A percentile compares a stretch with the other conserved stretches of the same genome.
Conservation (phyloP, 164 flowering plant genomes). For the Stephania yunnanensis region DNA sequence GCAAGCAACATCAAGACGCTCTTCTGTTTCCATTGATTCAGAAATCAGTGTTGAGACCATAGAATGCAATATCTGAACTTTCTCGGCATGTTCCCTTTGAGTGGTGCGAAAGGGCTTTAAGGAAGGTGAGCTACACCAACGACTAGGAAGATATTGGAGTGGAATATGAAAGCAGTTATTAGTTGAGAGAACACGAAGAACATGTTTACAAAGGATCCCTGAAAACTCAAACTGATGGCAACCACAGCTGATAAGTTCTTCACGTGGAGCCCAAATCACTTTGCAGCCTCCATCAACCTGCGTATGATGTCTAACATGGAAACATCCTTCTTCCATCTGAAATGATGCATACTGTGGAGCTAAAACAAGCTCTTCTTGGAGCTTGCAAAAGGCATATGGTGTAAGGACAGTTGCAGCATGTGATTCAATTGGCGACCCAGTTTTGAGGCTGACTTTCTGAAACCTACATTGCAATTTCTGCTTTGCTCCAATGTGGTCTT, state of each 20-base stretch:
- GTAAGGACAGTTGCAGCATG: slow-evolving; percentile 75
- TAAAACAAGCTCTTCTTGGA: slow-evolving; percentile 70
- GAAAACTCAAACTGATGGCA: slow-evolving; percentile 71
- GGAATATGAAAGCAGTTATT: slow-evolving; percentile 82
- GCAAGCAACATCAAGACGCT: slow-evolving; percentile 56
- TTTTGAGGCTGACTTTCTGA: slow-evolving; percentile 51
- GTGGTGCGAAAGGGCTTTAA: slow-evolving; percentile 19
- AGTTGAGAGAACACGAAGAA: slow-evolving; percentile 68
- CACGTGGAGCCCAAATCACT: slow-evolving; percentile 57
- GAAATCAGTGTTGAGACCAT: slow-evolving; percentile 54
- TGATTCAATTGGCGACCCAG: slow-evolving; percentile 79
- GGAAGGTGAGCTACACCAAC: slow-evolving; percentile 49
- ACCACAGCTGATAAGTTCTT: slow-evolving; percentile 56
- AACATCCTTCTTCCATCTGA: slow-evolving; percentile 47
- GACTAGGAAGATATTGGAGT: slow-evolving; percentile 52
- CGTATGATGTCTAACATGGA: slow-evolving; percentile 68
- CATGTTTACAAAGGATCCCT: slow-evolving; percentile 73
- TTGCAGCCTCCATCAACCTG: slow-evolving; percentile 60
- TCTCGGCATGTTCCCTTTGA: slow-evolving; percentile 31
- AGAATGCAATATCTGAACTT: slow-evolving; percentile 49
- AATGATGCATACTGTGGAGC: slow-evolving; percentile 80
- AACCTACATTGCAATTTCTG: slow-evolving; percentile 47
- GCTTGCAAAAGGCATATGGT: slow-evolving; percentile 63
- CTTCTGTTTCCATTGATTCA: slow-evolving; percentile 57
- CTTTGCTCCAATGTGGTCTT: slow-evolving; percentile 42